phyloP scores from a whole-genome alignment of 805 yeast genomes.

The Nakazawaea molendinolei region DNA sequence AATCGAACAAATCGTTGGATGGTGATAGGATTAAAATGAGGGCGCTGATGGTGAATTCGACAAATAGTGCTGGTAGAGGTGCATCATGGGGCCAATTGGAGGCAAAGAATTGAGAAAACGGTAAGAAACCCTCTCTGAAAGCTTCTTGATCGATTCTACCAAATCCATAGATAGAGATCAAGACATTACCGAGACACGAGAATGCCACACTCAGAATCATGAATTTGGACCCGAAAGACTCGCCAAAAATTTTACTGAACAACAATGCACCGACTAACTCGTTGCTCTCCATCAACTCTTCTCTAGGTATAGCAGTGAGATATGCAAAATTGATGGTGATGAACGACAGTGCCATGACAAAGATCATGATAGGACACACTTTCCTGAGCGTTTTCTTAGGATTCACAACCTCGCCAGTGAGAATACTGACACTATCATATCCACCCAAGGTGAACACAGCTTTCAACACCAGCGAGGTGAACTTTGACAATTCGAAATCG shows the following conservation, averaged over 20 bases:
- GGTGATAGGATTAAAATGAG: constrained; percentile 27
- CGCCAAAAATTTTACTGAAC: constrained; percentile 50
- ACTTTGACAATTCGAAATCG: constrained; percentile 29
- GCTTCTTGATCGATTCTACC: constrained; percentile 62
- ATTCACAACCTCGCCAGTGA: constrained; percentile 53
- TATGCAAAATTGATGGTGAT: constrained; percentile 50
- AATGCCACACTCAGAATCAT: constrained; percentile 52
- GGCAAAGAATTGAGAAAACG: constrained; percentile 44
- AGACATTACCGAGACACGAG: constrained; percentile 57
- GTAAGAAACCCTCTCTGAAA: constrained; percentile 56
- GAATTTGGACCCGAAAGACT: constrained; percentile 43
- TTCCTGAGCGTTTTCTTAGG: constrained; percentile 51
- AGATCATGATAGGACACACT: constrained; percentile 53
- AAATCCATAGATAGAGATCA: constrained; percentile 52
- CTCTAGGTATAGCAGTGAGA: constrained; percentile 44
- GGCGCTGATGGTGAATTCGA: constrained; percentile 28
- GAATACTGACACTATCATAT: constrained; percentile 57
- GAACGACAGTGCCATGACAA: constrained; percentile 41
- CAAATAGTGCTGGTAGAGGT: constrained; percentile 43
- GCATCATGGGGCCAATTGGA: constrained; percentile 51
- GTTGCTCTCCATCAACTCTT: constrained; percentile 47
- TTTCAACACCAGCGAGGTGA: constrained; percentile 50
- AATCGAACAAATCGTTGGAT: constrained; percentile 33
- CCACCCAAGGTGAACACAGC: constrained; percentile 58
- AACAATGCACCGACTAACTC: constrained; percentile 53